These are phyloP conservation scores for Phytophthora multivora DNA, from an alignment of 352 stramenopile species.

Conservation along the genomic window DNA sequence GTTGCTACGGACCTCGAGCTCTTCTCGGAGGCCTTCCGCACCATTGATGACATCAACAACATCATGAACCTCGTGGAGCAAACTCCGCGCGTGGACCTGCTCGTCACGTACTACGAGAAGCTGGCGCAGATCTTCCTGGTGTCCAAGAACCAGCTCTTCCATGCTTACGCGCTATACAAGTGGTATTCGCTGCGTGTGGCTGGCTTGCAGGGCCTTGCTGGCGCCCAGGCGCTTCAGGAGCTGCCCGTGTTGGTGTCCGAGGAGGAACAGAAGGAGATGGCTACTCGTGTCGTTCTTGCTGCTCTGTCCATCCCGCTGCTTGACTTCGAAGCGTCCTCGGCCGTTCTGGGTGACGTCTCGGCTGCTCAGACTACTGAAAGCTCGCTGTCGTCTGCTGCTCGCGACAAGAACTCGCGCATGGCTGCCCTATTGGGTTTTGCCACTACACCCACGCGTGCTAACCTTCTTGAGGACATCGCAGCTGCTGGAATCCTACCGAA, in stretches of 20 bases:
- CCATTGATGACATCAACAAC: slow-evolving; percentile 99
- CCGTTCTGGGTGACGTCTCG: slow-evolving; percentile 70
- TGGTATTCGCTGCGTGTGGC: slow-evolving; percentile 93
- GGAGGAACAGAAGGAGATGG: slow-evolving; percentile 86
- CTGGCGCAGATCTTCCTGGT: slow-evolving; percentile 98
- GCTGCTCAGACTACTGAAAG: slow-evolving; percentile 44
- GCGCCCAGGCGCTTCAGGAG: slow-evolving; percentile 38
- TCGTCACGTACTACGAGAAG: slow-evolving; percentile 98
- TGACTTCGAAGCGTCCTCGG: slow-evolving; percentile 61
- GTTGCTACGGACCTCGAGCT: slow-evolving; percentile 94
- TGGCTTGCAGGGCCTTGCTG: slow-evolving; percentile 74
- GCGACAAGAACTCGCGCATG: slow-evolving; percentile 95
- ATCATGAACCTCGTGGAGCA: slow-evolving; percentile 93
- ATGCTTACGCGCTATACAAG: slow-evolving; percentile 97
- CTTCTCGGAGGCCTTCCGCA: slow-evolving; percentile 98
- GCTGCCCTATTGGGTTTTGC: slow-evolving; percentile 92
- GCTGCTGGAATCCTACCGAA: slow-evolving; percentile 68
- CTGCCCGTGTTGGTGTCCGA: slow-evolving; percentile 58
- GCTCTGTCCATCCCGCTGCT: slow-evolving; percentile 93
- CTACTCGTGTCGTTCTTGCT: slow-evolving; percentile 92
- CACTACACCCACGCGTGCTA: slow-evolving; percentile 87
- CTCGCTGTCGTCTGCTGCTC: slow-evolving; percentile 53
- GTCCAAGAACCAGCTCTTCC: slow-evolving; percentile 97
- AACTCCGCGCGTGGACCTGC: slow-evolving; percentile 93
- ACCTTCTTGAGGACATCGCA: slow-evolving; percentile 92